Evolutionary conservation across 805 yeast species (phyloP).

Genomic region (Yarrowia sp.): DNA sequence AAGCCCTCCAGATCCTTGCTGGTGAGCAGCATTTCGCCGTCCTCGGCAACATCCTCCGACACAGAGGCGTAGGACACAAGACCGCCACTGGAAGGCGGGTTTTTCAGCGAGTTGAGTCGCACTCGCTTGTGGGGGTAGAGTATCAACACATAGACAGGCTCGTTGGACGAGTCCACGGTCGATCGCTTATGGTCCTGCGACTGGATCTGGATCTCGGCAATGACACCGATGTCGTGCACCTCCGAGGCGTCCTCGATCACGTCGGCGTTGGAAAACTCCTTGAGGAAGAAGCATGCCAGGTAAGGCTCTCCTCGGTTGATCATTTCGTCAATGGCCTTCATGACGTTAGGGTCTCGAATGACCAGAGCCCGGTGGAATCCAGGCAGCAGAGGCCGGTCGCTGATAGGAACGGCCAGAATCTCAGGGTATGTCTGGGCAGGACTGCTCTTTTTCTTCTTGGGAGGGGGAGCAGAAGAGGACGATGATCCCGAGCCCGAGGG

Average conservation of each 20-base stretch:
- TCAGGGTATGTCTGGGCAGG: conserved; percentile 38
- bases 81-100: conserved; percentile 31
- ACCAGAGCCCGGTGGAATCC: conserved; percentile 37
- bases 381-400: conserved; percentile 35
- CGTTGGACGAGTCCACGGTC: conserved; percentile 36
- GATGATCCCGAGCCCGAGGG: conserved; percentile 32
- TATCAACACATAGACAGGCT: conserved; percentile 35
- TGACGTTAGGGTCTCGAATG: conserved; percentile 37
- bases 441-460: conserved; percentile 15
- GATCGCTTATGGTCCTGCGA: conserved; percentile 38
- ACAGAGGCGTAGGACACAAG: conserved; percentile 28
- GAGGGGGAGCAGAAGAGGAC: conserved; percentile 4
- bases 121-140: conserved; percentile 39
- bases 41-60: conserved; percentile 27
- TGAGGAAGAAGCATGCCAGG: conserved; percentile 36
- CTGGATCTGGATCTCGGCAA: conserved; percentile 38
- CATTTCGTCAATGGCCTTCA: conserved; percentile 38
- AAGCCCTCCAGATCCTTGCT: conserved; percentile 29
- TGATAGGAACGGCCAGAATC: conserved; percentile 33
- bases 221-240: conserved; percentile 37
- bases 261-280: conserved; percentile 34
- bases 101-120: conserved; percentile 30
- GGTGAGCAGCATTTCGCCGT: conserved; percentile 35
- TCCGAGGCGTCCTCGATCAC: conserved; percentile 37
- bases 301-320: conserved; percentile 36